These are phyloP conservation scores for Aspergillus egyptiacus DNA, from an alignment of 495 filamentous ascomycete genomes.

Conservation along the genomic window DNA sequence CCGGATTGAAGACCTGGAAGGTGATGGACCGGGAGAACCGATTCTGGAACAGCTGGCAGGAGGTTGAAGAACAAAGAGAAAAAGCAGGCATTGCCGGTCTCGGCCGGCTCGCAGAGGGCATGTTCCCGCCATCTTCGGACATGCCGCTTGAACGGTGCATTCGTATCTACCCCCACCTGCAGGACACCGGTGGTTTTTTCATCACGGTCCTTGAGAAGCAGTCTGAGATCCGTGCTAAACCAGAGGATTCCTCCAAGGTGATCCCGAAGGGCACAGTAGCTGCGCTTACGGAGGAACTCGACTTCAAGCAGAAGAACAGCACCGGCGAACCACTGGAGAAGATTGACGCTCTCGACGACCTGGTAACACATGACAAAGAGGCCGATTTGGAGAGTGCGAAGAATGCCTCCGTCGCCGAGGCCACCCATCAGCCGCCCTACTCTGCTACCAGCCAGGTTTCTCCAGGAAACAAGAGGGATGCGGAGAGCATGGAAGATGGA, in stretches of 20 bases:
- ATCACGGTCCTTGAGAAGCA: slow-evolving; percentile 91
- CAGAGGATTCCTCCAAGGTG: slow-evolving; percentile 61
- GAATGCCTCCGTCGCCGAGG: slow-evolving; percentile 39
- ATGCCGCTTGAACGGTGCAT: slow-evolving; percentile 87
- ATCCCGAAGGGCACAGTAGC: slow-evolving; percentile 47
- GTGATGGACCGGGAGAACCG: slow-evolving; percentile 78
- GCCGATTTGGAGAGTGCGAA: slow-evolving; percentile 35
- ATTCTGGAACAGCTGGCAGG: slow-evolving; percentile 70
- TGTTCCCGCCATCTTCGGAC: slow-evolving; percentile 68
- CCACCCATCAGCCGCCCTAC: slow-evolving; percentile 36
- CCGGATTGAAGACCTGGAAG: slow-evolving; percentile 73
- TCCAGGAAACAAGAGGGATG: slow-evolving; percentile 31
- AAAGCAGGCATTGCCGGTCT: slow-evolving; percentile 51
- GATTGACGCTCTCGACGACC: slow-evolving; percentile 44
- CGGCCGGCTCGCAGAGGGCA: slow-evolving; percentile 62
- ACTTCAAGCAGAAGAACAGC: slow-evolving; percentile 40
- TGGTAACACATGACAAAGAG: slow-evolving; percentile 34
- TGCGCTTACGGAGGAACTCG: slow-evolving; percentile 50
- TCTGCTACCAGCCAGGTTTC: slow-evolving; percentile 29
- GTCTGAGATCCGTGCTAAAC: slow-evolving; percentile 76
- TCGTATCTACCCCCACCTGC: slow-evolving; percentile 87
- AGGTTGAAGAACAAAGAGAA: slow-evolving; percentile 60
- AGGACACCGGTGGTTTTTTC: slow-evolving; percentile 97
- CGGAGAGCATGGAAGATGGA: slow-evolving; percentile 37
- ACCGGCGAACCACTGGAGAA: slow-evolving; percentile 38